Percentiles rank a stretch among this genome's conserved stretches.
Conservation (phyloP, 2,329 filamentous ascomycete species). For the Claviceps maximensis region DNA sequence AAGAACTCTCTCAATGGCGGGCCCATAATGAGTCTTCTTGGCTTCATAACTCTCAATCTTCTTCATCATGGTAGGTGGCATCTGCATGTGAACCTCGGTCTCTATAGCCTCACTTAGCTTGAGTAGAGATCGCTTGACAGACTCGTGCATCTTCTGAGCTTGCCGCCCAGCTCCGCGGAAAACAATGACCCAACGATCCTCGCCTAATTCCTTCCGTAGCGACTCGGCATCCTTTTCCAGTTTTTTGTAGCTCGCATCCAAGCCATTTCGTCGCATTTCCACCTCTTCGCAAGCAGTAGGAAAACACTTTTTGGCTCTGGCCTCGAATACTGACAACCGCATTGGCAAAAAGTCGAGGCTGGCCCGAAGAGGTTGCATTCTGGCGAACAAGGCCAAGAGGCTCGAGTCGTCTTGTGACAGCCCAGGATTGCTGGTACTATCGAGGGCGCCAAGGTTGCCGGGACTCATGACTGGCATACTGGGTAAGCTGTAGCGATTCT, state of each 20-base stretch:
- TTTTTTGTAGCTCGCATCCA: slow-evolving; percentile 80
- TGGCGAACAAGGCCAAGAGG: slow-evolving; percentile 77
- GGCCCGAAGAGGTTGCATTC: slow-evolving; percentile 86
- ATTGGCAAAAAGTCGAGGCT: slow-evolving; percentile 94
- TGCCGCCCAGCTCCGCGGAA: slow-evolving; percentile 87
- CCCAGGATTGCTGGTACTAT: slow-evolving; percentile 39
- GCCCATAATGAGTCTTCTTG: slow-evolving; percentile 87
- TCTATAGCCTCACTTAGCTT: slow-evolving; percentile 76
- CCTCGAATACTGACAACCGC: slow-evolving; percentile 76
- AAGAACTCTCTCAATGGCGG: slow-evolving; percentile 81
- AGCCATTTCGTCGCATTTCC: slow-evolving; percentile 54
- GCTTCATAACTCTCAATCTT: slow-evolving; percentile 89
- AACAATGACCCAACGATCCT: slow-evolving; percentile 91
- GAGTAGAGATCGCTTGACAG: slow-evolving; percentile 71
- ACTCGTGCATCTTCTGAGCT: slow-evolving; percentile 93
- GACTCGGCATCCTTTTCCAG: slow-evolving; percentile 85
- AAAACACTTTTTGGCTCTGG: slow-evolving; percentile 63
- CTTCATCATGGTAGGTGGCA: slow-evolving; percentile 56
- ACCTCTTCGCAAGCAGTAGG: slow-evolving; percentile 86
- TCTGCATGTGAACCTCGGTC: slow-evolving; percentile 58
- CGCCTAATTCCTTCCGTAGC: slow-evolving; percentile 76
- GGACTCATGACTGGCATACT: slow-evolving; percentile 47
- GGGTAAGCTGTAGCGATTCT: slow-evolving; percentile 56
- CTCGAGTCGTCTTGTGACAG: slow-evolving; percentile 71
- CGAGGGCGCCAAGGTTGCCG: slow-evolving; percentile 42